Base-by-base conservation (phyloP, 2,329 filamentous ascomycete genomes). In the Purpureocillium takamizusanense region DNA sequence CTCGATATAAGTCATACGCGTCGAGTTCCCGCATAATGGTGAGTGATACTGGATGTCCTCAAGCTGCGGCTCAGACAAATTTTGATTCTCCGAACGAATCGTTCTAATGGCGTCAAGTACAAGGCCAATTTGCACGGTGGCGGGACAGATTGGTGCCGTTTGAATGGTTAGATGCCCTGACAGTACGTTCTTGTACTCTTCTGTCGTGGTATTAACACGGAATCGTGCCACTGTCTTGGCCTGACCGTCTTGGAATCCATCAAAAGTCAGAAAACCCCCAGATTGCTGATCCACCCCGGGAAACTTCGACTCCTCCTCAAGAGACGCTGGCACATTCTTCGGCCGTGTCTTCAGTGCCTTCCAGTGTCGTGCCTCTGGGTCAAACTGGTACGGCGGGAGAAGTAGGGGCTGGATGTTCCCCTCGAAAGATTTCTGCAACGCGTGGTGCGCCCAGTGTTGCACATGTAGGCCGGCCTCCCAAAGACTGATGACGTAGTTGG, bases 321-420 rank as follows among this genome's bases (percentile, higher is more conserved):
- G n/a, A n/a, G n/a, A n/a, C n/a, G n/a, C n/a, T n/a, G n/a, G n/a
- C n/a, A 21, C 16, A 8, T 5, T 9, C 7, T 40, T 23, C 11
- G 29, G 9, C 12, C 23, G 48, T 25, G 33, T 17, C 36, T 51
- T 60, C 4, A 60, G 36, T 2, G 61, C 52, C 11, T 67, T 34
- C 64, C 64, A 67, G 36, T 67, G 64, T 0, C 48, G 37, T 0
- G 48, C 35, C 33, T 60, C 57, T 7, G 32, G 32, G 12, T 66
- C 62, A 41, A 69, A 68, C 32, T 67, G 64, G 39, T 67, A 67
- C 0, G 63, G 60, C 0, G 65, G 65, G 1, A 69, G 48, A 0
- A 56, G 25, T 4, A 63, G 16, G 0, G 36, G 42, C 0, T n/a
- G 17, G 11, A 33, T 33, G 17, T 23, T 16, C 12, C 34, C 28